Percentiles rank a stretch among this genome's conserved stretches.
Evolutionary conservation across 495 filamentous ascomycete genomes (phyloP).

Genomic region (Penicillium nucicola): DNA sequence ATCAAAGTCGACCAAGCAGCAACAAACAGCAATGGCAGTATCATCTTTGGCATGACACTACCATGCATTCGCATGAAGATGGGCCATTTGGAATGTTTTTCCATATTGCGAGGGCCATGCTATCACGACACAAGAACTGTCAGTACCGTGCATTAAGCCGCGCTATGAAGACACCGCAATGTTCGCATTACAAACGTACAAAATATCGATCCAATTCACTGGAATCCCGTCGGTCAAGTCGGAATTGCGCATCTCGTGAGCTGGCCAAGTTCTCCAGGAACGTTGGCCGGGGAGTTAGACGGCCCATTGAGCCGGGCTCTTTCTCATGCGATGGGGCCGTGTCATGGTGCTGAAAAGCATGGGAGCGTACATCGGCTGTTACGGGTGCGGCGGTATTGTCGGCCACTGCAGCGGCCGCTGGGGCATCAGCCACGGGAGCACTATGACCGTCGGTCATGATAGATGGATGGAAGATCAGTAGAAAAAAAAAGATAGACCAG

Average conservation of each 20-base stretch:
- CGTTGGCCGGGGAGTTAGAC: slow-evolving; percentile 35
- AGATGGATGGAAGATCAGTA: background rate
- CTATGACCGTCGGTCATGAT: slow-evolving; percentile 18
- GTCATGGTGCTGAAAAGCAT: slow-evolving; percentile 20
- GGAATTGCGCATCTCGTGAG: slow-evolving; percentile 37
- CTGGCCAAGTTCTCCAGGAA: slow-evolving; percentile 36
- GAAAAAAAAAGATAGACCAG: slow-evolving; percentile 1
- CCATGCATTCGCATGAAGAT: slow-evolving; percentile 77
- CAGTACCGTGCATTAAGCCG: background rate
- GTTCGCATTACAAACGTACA: slow-evolving; percentile 24
- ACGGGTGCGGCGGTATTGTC: slow-evolving; percentile 27
- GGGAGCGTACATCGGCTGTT: slow-evolving; percentile 17
- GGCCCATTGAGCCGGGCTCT: slow-evolving; percentile 25
- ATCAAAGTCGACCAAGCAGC: slow-evolving; percentile 68
- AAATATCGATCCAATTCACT: slow-evolving; percentile 46
- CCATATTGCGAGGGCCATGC: slow-evolving; percentile 63
- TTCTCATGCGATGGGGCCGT: slow-evolving; percentile 8
- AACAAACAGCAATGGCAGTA: slow-evolving; percentile 66
- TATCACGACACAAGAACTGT: slow-evolving; percentile 15
- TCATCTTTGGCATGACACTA: slow-evolving; percentile 76
- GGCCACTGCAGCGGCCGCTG: slow-evolving; percentile 7
- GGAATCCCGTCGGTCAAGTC: slow-evolving; percentile 27
- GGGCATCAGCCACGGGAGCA: slow-evolving; percentile 16
- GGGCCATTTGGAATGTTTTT: slow-evolving; percentile 78
- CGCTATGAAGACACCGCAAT: background rate